phyloP scores from a whole-genome alignment of 306 rosid species.

The Trifolium repens region DNA sequence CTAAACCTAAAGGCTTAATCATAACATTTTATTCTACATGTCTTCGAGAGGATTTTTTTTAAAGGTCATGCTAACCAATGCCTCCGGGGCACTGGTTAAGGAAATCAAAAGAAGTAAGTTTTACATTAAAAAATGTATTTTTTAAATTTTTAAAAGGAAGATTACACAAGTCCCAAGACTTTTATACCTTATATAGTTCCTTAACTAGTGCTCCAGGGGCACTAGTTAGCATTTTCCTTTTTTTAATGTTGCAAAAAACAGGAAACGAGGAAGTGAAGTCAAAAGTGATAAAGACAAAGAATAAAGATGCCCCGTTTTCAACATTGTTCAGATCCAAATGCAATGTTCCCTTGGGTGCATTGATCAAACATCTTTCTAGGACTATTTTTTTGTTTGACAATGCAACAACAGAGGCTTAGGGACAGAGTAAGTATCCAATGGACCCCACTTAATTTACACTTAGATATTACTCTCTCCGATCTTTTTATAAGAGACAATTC shows the following conservation, averaged over 20 bases:
- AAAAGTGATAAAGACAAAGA: constrained; percentile 51
- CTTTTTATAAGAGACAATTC: too few relatives aligned
- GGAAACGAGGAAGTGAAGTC: constrained; percentile 42
- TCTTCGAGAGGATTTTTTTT: neutral
- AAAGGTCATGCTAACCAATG: too few relatives aligned
- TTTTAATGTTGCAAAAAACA: constrained; percentile 45
- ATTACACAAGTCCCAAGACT: too few relatives aligned
- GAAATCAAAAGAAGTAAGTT: too few relatives aligned
- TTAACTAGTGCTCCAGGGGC: too few relatives aligned
- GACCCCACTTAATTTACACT: constrained; percentile 50
- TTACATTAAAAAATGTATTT: too few relatives aligned
- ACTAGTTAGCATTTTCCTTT: too few relatives aligned
- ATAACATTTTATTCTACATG: constrained; percentile 31
- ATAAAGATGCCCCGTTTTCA: constrained; percentile 41
- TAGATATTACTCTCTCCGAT: too few relatives aligned
- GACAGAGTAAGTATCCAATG: constrained; percentile 41
- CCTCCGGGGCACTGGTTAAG: too few relatives aligned
- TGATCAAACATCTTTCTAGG: constrained; percentile 51
- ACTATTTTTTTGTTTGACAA: constrained; percentile 39
- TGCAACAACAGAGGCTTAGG: constrained; percentile 10
- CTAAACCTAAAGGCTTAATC: constrained; percentile 19
- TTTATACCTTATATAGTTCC: too few relatives aligned
- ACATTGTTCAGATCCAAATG: constrained; percentile 53
- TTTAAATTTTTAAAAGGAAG: too few relatives aligned
- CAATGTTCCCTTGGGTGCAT: constrained; percentile 54